These are phyloP conservation scores for Oryza officinalis DNA, from an alignment of 176 grass and related monocot species.

Conservation along the genomic window DNA sequence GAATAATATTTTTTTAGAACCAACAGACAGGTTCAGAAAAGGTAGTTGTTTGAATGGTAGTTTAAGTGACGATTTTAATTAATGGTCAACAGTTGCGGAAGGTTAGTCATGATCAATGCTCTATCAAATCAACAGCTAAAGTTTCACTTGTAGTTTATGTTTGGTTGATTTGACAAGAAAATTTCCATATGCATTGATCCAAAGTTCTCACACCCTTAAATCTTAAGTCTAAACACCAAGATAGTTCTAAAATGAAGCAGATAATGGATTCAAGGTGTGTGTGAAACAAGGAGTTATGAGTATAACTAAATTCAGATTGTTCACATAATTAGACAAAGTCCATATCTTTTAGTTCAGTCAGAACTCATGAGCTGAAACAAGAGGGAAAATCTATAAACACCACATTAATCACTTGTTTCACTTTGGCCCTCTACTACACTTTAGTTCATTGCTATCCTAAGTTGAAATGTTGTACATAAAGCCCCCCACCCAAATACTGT, in stretches of 20 bases:
- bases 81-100: neutral
- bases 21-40: neutral
- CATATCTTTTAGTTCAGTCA: neutral
- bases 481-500: too few relatives aligned
- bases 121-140: constrained; percentile 15
- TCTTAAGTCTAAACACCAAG: neutral
- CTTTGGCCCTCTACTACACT: too few relatives aligned
- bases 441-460: too few relatives aligned
- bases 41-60: neutral
- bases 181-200: neutral
- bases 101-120: neutral
- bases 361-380: constrained; percentile 10
- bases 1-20: neutral
- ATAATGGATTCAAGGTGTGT: constrained; percentile 14
- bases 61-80: constrained; percentile 18
- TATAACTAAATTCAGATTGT: constrained; percentile 26
- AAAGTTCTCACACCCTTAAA: neutral
- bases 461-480: too few relatives aligned
- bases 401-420: too few relatives aligned
- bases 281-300: neutral
- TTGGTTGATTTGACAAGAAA: neutral
- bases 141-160: constrained; percentile 8
- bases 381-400: neutral
- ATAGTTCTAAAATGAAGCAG: constrained; percentile 18
- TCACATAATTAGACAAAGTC: neutral